Percentiles rank a stretch among this genome's conserved stretches.
Evolutionary conservation across 2,329 filamentous ascomycete species (phyloP).

Genomic region (Aspergillus fijiensis): DNA sequence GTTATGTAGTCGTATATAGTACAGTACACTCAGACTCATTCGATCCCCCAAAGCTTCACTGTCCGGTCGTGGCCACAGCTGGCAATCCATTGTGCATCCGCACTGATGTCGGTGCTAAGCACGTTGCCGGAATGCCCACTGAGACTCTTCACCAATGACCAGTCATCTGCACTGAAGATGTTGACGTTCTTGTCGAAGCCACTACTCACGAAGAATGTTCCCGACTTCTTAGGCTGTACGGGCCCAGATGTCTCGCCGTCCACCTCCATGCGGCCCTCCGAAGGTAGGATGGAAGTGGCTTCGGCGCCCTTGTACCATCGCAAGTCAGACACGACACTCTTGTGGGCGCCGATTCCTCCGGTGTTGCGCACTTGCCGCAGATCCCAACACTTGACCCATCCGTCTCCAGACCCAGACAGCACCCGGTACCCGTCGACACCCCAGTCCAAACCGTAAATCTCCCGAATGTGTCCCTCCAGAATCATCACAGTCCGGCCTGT

Average conservation of each 20-base stretch:
- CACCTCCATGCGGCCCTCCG: conserved; percentile 53
- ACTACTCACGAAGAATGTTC: conserved; percentile 85
- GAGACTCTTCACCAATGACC: conserved; percentile 82
- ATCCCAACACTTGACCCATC: conserved; percentile 98
- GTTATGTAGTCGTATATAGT: background rate
- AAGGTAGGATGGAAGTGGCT: conserved; percentile 60
- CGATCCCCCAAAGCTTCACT: conserved; percentile 92
- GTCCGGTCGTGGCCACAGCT: conserved; percentile 93
- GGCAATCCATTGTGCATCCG: conserved; percentile 86
- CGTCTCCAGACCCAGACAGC: conserved; percentile 87
- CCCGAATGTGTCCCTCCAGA: conserved; percentile 86
- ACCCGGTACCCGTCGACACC: conserved; percentile 86
- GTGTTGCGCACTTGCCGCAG: conserved; percentile 81
- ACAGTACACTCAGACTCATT: conserved; percentile 53
- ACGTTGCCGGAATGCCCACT: conserved; percentile 92
- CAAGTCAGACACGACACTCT: conserved; percentile 86
- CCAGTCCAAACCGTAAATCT: conserved; percentile 94
- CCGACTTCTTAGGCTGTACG: conserved; percentile 74
- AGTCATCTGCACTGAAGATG: conserved; percentile 94
- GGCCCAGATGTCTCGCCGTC: conserved; percentile 28
- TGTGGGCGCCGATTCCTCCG: conserved; percentile 86
- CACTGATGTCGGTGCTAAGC: conserved; percentile 82
- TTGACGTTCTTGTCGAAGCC: conserved; percentile 96
- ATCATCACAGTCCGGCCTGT: conserved; percentile 95
- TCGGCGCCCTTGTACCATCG: conserved; percentile 86